Evolutionary conservation across 2,329 filamentous ascomycete species (phyloP), one percentile per base, ranked within the genome.

Genomic region (Pseudopyrenochaeta lycopersici): DNA sequence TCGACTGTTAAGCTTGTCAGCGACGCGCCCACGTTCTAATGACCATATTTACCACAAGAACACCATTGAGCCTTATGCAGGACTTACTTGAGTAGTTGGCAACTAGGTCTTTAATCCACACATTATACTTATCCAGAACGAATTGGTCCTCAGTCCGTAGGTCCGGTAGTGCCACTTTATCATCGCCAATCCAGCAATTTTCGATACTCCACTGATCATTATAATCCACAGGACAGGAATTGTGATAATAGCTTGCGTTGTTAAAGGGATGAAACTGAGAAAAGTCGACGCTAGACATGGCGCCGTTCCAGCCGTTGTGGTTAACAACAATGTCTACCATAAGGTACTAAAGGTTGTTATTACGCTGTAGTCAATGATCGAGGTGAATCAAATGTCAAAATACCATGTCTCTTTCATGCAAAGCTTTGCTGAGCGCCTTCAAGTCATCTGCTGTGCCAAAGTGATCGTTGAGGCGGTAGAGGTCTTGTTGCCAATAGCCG

Each of bases 251-350:
- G 20, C 79, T 80, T 15, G 78, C 54, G 23, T 82, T 74, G 69
- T 88, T 82, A 63, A 88, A 85, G 7, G 84, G 81, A 18, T 78
- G 73, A 39, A 83, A 81, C 14, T 73, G 64, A 52, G 75, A 77
- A 65, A 87, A 88, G 68, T 87, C 80, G 33, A 87, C 79, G 4
- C 76, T 74, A 27, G 59, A 54, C 1, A 74, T 71, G n/a, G 76
- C 71, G 20, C 84, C 83, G 27, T 76, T 70, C 65, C 81, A 85
- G n/a, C 74, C 83, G 65, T 82, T 81, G 64, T 87, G 83, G 66
- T 87, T 86, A 7, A 80, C 78, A 2, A 87, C 84, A 1, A 87
- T 75, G 55, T 87, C 85, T 2, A 87, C 77, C 85, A 88, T 88
- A 32, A 87, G 73, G 60, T 84, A 85, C 75, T 77, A 27, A 27